Evolutionary conservation across 169 alveolate genomes (phyloP).

Genomic region (Eimeria zaria): DNA sequence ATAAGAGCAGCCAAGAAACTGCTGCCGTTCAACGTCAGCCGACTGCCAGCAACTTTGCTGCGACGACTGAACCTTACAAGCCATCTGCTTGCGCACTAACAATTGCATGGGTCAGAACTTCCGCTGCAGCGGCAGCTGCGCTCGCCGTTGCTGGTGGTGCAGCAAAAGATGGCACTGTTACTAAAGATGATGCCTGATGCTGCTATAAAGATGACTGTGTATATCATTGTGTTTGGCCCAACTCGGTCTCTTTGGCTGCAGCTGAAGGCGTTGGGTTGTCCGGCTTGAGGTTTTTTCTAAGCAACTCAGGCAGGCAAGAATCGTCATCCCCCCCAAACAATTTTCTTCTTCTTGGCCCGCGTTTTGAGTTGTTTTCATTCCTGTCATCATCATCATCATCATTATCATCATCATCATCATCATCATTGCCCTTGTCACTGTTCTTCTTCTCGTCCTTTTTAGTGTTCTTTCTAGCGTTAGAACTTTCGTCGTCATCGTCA

Average conservation of each 20-base stretch:
- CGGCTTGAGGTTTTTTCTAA: constrained; percentile 54
- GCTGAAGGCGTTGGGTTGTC: constrained; percentile 61
- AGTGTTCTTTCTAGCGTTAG: background rate
- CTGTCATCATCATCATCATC: constrained; percentile 47
- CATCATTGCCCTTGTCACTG: background rate
- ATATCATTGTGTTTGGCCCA: constrained; percentile 28
- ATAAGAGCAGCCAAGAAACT: background rate
- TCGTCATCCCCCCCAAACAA: constrained; percentile 74
- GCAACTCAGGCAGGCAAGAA: constrained; percentile 66
- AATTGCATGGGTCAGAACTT: background rate
- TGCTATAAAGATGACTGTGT: background rate
- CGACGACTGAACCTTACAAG: background rate
- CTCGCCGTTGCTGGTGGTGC: constrained; percentile 24
- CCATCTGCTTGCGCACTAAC: background rate
- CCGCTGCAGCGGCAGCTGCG: background rate
- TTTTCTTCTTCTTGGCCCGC: constrained; percentile 61
- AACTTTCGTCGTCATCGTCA: background rate
- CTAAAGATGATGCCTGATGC: background rate
- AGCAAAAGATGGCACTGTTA: background rate
- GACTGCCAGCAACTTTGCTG: background rate
- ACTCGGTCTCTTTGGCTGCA: constrained; percentile 31
- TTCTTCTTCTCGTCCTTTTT: background rate
- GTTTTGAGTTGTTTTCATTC: background rate
- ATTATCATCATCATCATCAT: constrained; percentile 21
- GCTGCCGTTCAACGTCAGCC: background rate